Evolutionary conservation across 805 yeast species (phyloP), one percentile per base, ranked within the genome.

Genomic region (Yarrowia keelungensis): DNA sequence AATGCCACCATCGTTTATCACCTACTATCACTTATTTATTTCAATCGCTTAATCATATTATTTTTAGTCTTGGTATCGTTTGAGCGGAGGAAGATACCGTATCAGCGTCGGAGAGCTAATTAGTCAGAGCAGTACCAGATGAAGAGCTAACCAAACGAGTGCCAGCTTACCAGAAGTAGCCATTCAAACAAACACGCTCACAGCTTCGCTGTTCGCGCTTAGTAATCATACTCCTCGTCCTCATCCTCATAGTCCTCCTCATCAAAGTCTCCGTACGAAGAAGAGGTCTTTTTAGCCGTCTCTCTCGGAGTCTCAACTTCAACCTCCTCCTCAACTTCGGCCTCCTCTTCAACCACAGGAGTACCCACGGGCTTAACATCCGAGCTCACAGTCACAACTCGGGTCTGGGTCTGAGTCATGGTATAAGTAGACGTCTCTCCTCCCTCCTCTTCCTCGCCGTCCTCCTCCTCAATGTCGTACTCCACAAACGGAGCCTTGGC

Each of bases 401-500:
- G 38, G 3, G 41, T 68, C 67, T 32, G 71, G 11, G 38, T 61
- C 66, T 35, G 50, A 7, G 38, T 53, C 69, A 47, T 49, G 35
- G 39, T 56, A 8, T 32, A 50, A 19, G 67, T 54, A 9, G 38
- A 49, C 50, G 68, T 56, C 16, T 2, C 50, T 12, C 15, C 70
- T n/a, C 69, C 70, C 19, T 61, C 69, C 32, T 68, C 70, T 14
- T 50, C 71, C 22, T 50, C 65, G 26, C 19, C 66, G 16, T 47
- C 53, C 8, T 41, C 56, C 22, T 51, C 64, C 45, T 49, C 67
- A 39, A 39, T 49, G n/a, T 68, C 69, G 50, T 56, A 67, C 35
- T 42, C 50, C 49, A 71, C 71, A 35, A 54, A 67, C 36, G 69
- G 51, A 16, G 50, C 72, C 45, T 45, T 47, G 43, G 47, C 71